phyloP scores from a whole-genome alignment of 768 basidiomycete species.

The Gloeophyllum trabeum region DNA sequence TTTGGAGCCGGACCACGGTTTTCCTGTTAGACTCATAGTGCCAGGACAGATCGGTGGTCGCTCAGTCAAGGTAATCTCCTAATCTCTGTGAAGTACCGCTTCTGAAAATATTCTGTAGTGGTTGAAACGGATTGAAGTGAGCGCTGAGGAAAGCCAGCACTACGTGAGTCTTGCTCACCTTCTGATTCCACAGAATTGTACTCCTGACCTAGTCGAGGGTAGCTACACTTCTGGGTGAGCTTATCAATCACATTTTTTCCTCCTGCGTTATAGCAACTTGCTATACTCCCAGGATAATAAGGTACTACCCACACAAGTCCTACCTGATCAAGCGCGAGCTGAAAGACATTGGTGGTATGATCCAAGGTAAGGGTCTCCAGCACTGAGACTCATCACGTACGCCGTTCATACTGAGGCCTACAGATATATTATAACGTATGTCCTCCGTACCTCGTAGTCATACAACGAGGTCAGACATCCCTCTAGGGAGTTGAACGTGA shows the following conservation, averaged over 20 bases:
- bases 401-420: conserved; percentile 1
- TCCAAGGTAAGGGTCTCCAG: conserved; percentile 20
- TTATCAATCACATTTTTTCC: no score
- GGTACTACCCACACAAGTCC: conserved; percentile 40
- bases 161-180: conserved; percentile 22
- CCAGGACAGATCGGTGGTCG: conserved; percentile 56
- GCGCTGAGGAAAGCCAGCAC: conserved; percentile 39
- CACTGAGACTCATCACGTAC: background rate
- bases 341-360: conserved; percentile 48
- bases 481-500: conserved; percentile 49
- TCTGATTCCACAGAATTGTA: background rate
- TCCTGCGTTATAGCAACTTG: no score
- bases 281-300: conserved; percentile 38
- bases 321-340: conserved; percentile 37
- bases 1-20: conserved; percentile 54
- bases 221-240: conserved; percentile 25
- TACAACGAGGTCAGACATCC: conserved; percentile 13
- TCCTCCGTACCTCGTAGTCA: conserved; percentile 3
- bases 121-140: conserved; percentile 43
- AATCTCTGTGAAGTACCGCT: background rate
- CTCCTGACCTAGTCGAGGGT: background rate
- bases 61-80: conserved; percentile 24
- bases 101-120: conserved; percentile 27
- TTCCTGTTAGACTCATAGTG: conserved; percentile 50
- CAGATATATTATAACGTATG: conserved; percentile 23